Percentiles rank a stretch among this genome's conserved stretches.
Evolutionary conservation across 495 filamentous ascomycete genomes (phyloP).

Genomic region (Daldinia loculata): DNA sequence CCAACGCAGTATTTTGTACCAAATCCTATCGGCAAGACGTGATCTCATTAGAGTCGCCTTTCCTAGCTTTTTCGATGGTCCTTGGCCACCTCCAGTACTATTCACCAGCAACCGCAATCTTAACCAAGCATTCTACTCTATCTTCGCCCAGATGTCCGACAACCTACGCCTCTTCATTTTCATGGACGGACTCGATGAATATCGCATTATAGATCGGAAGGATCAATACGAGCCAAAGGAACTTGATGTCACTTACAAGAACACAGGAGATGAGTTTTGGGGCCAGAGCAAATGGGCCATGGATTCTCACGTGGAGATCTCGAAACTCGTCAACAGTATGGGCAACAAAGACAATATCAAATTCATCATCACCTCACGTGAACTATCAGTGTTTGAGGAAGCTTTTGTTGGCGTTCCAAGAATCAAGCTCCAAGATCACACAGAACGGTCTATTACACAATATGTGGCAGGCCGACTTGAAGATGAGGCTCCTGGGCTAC

Average conservation of each 20-base stretch:
- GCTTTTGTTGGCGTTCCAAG: conserved; percentile 37
- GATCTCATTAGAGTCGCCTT: conserved; percentile 46
- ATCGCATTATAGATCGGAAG: conserved; percentile 46
- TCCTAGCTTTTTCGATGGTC: conserved; percentile 42
- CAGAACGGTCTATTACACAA: conserved; percentile 43
- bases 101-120: conserved; percentile 45
- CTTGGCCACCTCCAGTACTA: conserved; percentile 43
- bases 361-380: conserved; percentile 41
- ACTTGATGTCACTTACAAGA: conserved; percentile 41
- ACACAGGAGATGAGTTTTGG: conserved; percentile 43
- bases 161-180: conserved; percentile 41
- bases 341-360: conserved; percentile 40
- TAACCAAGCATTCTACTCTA: conserved; percentile 43
- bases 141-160: conserved; percentile 45
- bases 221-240: conserved; percentile 43
- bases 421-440: conserved; percentile 44
- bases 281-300: conserved; percentile 44
- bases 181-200: conserved; percentile 47
- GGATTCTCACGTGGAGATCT: conserved; percentile 42
- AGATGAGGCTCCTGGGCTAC: conserved; percentile 43
- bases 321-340: conserved; percentile 42
- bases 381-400: conserved; percentile 44
- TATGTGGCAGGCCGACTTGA: conserved; percentile 46
- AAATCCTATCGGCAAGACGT: conserved; percentile 47
- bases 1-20: conserved; percentile 49